Conservation (phyloP, 495 filamentous ascomycete genomes). For the Tuber umbilicatum region DNA sequence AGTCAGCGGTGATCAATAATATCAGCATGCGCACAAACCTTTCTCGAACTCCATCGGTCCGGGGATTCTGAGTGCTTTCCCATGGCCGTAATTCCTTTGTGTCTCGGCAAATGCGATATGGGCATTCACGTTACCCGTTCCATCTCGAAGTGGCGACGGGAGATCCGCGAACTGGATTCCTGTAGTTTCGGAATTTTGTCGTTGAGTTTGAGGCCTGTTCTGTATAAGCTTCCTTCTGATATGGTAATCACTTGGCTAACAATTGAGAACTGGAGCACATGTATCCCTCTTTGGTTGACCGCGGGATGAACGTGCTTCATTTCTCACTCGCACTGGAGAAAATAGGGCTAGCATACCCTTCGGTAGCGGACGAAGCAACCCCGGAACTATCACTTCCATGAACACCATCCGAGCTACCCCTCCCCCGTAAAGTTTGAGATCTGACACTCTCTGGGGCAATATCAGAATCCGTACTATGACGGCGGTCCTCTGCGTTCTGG, state of each 20-base stretch:
- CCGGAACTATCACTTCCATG: slow-evolving; percentile 6
- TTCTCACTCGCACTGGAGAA: neutral
- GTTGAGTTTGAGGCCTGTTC: neutral
- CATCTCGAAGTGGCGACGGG: slow-evolving; percentile 15
- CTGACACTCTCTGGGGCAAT: neutral
- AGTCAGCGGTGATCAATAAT: slow-evolving; percentile 1
- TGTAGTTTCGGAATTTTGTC: slow-evolving; percentile 4
- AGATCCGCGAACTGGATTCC: slow-evolving; percentile 32
- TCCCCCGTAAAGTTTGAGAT: neutral
- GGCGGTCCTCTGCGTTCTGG: neutral
- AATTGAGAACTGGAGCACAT: slow-evolving; percentile 3
- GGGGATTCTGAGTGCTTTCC: slow-evolving; percentile 37
- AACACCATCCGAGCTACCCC: slow-evolving; percentile 4
- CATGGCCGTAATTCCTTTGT: slow-evolving; percentile 13
- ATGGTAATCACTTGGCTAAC: neutral
- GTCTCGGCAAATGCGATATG: slow-evolving; percentile 36
- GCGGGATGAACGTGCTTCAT: neutral
- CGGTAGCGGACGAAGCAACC: slow-evolving; percentile 16
- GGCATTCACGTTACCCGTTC: neutral
- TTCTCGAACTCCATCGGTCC: slow-evolving; percentile 41
- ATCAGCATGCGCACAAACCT: slow-evolving; percentile 8
- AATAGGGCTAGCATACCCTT: slow-evolving; percentile 10
- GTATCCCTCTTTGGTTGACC: neutral
- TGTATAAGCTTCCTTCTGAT: slow-evolving; percentile 3
- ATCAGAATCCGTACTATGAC: neutral